phyloP scores from a whole-genome alignment of 2,329 filamentous ascomycete genomes.

The Dichotomopilus funicola region DNA sequence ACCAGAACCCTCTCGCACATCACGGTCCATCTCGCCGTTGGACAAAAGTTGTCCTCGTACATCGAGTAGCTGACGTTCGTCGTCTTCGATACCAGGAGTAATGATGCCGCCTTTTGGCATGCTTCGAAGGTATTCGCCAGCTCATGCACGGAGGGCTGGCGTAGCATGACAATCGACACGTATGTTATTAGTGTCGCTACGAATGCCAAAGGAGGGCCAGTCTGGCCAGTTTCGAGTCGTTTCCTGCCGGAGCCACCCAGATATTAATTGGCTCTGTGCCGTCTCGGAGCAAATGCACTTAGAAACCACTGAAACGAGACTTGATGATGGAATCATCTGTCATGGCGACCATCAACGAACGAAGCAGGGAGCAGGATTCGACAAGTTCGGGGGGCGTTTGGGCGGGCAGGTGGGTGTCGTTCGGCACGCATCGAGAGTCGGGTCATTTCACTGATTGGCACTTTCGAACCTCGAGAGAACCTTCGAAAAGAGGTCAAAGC shows the following conservation, averaged over 20 bases:
- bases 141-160: conserved; percentile 3
- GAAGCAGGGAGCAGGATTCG: conserved; percentile 8
- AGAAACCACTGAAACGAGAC: conserved; percentile 5
- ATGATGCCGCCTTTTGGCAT: too few species aligned
- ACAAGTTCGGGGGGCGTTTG: background rate
- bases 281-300: conserved; percentile 11
- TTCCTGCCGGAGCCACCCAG: conserved; percentile 6
- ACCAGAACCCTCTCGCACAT: too few species aligned
- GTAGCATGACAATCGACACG: conserved; percentile 2
- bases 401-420: too few species aligned
- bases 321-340: conserved; percentile 20
- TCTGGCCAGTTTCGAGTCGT: background rate
- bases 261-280: conserved; percentile 16
- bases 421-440: background rate
- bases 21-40: too few species aligned
- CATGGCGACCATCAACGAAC: conserved; percentile 5
- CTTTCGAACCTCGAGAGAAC: conserved; percentile 24
- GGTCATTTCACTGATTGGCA: conserved; percentile 19
- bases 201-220: background rate
- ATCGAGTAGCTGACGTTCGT: too few species aligned
- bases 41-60: too few species aligned
- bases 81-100: too few species aligned
- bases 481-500: conserved; percentile 25
- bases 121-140: too few species aligned
- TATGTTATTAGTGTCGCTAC: too few species aligned